Conservation (phyloP, 2,329 filamentous ascomycete species). For the Fusarium decemcellulare region DNA sequence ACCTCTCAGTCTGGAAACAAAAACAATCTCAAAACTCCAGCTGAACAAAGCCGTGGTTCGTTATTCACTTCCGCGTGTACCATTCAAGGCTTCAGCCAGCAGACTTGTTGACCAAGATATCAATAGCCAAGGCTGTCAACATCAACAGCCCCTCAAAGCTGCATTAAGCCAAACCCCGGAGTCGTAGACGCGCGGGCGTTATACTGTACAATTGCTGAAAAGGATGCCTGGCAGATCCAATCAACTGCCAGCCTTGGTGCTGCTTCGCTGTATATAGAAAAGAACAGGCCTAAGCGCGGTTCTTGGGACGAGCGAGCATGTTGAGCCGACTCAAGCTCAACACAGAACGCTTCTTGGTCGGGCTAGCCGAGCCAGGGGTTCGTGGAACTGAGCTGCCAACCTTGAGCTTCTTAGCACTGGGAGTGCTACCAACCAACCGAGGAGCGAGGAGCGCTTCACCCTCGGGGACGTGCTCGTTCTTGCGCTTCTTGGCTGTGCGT, state of each 20-base stretch:
- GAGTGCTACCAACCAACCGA: slow-evolving; percentile 57
- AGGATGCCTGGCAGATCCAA: background rate
- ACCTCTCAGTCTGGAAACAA: slow-evolving; percentile 36
- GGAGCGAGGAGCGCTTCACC: slow-evolving; percentile 68
- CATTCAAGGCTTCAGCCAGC: slow-evolving; percentile 2
- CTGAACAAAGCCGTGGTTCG: slow-evolving; percentile 40
- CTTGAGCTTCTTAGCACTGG: slow-evolving; percentile 55
- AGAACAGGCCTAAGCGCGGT: slow-evolving; percentile 58
- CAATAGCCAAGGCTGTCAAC: slow-evolving; percentile 15
- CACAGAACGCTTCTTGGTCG: slow-evolving; percentile 66
- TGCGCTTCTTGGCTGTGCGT: slow-evolving; percentile 72
- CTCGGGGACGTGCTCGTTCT: slow-evolving; percentile 63
- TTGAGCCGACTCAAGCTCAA: slow-evolving; percentile 73
- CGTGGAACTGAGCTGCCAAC: slow-evolving; percentile 43
- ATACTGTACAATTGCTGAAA: slow-evolving; percentile 41
- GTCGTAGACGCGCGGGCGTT: slow-evolving; percentile 23
- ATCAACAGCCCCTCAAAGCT: background rate
- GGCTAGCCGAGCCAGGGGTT: slow-evolving; percentile 54
- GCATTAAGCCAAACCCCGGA: slow-evolving; percentile 7
- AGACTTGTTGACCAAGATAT: slow-evolving; percentile 9
- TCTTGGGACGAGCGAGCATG: slow-evolving; percentile 73
- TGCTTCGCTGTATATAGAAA: slow-evolving; percentile 6
- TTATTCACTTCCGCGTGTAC: slow-evolving; percentile 34
- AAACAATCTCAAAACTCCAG: slow-evolving; percentile 48
- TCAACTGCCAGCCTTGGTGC: background rate